Evolutionary conservation across 163 green algal genomes (phyloP).

Genomic region (Coccomyxa subellipsoidea): DNA sequence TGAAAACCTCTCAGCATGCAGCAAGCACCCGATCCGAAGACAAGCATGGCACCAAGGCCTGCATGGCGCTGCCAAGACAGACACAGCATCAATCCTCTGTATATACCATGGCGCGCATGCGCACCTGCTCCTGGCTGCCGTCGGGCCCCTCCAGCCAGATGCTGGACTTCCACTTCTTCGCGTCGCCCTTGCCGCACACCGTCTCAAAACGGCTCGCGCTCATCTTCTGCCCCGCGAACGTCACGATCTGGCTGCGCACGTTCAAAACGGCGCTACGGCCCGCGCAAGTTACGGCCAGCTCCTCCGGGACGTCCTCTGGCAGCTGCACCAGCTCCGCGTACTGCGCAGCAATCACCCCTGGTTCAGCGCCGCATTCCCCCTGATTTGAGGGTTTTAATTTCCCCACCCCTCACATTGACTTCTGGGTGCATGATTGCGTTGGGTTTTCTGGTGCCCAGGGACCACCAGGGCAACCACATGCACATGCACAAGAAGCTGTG

Average conservation of each 20-base stretch:
- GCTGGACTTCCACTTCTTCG: conserved; percentile 89
- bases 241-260: conserved; percentile 66
- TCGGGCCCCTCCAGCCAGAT: conserved; percentile 49
- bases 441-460: too few species aligned
- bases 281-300: conserved; percentile 65
- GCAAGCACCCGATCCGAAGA: too few species aligned
- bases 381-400: too few species aligned
- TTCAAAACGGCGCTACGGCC: conserved; percentile 43
- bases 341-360: neutral
- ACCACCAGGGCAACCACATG: too few species aligned
- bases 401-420: too few species aligned
- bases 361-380: neutral
- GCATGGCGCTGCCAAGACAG: neutral
- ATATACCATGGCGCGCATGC: too few species aligned
- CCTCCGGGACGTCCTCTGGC: conserved; percentile 55
- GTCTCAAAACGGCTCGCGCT: conserved; percentile 73
- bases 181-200: conserved; percentile 69
- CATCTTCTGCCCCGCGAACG: conserved; percentile 49
- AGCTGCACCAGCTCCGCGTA: conserved; percentile 63
- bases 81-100: too few species aligned
- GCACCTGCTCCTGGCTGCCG: conserved; percentile 34
- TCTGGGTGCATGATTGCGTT: too few species aligned
- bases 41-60: too few species aligned
- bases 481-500: too few species aligned
- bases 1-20: too few species aligned